Evolutionary conservation across 2,329 filamentous ascomycete genomes (phyloP), one percentile per base, ranked within the genome.

Genomic region (Chrysosporium queenslandicum): DNA sequence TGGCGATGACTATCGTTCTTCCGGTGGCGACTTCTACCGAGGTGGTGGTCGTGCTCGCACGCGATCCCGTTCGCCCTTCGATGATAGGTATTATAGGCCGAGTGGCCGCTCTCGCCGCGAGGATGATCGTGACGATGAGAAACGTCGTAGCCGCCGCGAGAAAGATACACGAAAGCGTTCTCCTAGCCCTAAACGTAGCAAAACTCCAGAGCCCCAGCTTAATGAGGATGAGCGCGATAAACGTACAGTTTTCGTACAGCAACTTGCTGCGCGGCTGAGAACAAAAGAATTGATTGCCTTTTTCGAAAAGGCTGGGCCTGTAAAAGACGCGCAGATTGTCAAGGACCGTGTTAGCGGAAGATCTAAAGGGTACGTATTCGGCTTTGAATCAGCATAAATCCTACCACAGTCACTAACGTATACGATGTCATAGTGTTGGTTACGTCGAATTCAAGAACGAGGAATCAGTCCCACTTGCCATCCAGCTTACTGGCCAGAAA

Each of bases 401-500:
- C n/a, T n/a, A n/a, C n/a, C n/a, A n/a, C n/a, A 11, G 29, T 20
- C 50, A 16, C 50, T 41, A 42, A 37, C 60, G 61, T 75, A 23
- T 77, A 68, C 77, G 41, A 40, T 6, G 23, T 25, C 45, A 12
- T 55, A 97, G 92, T 71, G 92, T 98, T 70, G 92, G 94, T 68
- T 98, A 98, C 66, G 94, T 98, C 76, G 92, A 98, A 77, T 98
- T 98, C 73, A 94, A 90, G 69, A 82, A 87, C 66, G 91, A 97
- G 79, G 88, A 94, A 63, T 94, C 90, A 61, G 91, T 98, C 63
- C 78, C 84, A 65, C 83, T 86, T 74, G 92, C 94, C 66, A 86
- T 98, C 68, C 87, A 95, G 76, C 89, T 98, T 77, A 98, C 92
- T 70, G 92, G 92, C 73, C 91, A 97, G 76, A 95, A 92, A 74